phyloP scores from a whole-genome alignment of 2,329 filamentous ascomycete genomes.

The Diaporthe citri region DNA sequence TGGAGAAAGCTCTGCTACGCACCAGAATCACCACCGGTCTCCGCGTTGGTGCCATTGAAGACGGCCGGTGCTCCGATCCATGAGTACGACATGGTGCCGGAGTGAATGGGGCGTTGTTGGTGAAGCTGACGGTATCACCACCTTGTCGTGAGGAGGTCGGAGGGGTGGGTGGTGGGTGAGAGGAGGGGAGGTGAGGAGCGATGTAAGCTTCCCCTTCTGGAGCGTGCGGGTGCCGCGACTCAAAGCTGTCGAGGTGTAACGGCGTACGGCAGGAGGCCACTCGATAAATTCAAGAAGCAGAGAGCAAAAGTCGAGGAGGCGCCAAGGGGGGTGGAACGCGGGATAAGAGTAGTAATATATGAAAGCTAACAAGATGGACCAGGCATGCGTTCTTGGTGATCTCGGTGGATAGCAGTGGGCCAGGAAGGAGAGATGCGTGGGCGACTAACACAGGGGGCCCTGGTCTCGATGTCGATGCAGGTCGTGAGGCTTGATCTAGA shows the following conservation, averaged over 20 bases:
- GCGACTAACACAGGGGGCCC: constrained; percentile 38
- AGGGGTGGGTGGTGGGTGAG: neutral
- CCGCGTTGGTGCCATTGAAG: constrained; percentile 74
- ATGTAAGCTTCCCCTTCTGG: constrained; percentile 9
- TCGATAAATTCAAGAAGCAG: neutral
- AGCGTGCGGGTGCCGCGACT: constrained; percentile 27
- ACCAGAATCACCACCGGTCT: constrained; percentile 84
- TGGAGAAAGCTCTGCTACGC: constrained; percentile 55
- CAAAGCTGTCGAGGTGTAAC: constrained; percentile 25
- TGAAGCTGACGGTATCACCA: constrained; percentile 11
- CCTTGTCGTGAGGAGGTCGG: neutral
- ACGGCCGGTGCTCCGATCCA: constrained; percentile 68
- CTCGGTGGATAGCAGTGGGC: constrained; percentile 35
- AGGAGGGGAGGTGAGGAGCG: neutral
- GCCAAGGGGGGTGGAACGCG: neutral
- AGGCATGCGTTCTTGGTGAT: constrained; percentile 29
- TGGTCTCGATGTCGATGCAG: constrained; percentile 32
- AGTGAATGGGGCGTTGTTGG: constrained; percentile 5
- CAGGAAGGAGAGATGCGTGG: constrained; percentile 37
- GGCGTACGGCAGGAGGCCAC: constrained; percentile 26
- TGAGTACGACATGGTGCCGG: constrained; percentile 66
- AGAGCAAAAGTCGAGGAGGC: neutral
- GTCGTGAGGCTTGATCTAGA: constrained; percentile 27
- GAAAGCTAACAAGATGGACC: constrained; percentile 32
- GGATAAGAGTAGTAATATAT: constrained; percentile 38